Base-by-base conservation (phyloP, 2,329 filamentous ascomycete genomes). In the Penicillium concentricum region DNA sequence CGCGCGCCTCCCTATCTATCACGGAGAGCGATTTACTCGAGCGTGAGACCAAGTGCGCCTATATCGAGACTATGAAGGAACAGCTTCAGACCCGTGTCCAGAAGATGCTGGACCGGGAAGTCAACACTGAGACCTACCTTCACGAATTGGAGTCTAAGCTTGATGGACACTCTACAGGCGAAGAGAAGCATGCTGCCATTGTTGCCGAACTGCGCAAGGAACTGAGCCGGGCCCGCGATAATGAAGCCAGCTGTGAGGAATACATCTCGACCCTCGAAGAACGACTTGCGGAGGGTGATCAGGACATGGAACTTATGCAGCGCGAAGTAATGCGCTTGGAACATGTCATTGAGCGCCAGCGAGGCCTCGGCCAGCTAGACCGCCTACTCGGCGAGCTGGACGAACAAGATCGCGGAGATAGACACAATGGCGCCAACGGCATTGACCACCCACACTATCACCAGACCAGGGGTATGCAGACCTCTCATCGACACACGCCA, bases 251-350 rank as follows among this genome's bases (percentile, higher is more conserved):
- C 38, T 92, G 88, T 64, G 94, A 99, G 73, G 94, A 97, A 63
- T 99, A 99, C 73, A 97, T 99, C 51, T 96, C 93, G 1, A 97
- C 92, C 0, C 80, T 99, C 12, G 94, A 99, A 72, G 94, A 97
- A 76, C 89, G 93, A 22, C 83, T 99, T 9, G 94, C 94, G 0
- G 94, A 99, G 75, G 89, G 93, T 2, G 94, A 99, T 68, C 93
- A 97, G 73, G 94, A 99, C 71, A 87, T 91, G 62, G 94, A 97
- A 72, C 79, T 97, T 59, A 97, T 99, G 93, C 92, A 96, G 73
- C 90, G 93, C 35, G 94, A 99, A 70, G 90, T 99, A 61, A 91
- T 97, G 68, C 87, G 93, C 34, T 81, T 99, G 13, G 94, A 97
- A 74, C 91, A 96, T 73, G 91, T 99, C 8, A 87, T 99, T 50